Evolutionary conservation across 495 filamentous ascomycete genomes (phyloP).

Genomic region (Podospora pseudopauciseta): DNA sequence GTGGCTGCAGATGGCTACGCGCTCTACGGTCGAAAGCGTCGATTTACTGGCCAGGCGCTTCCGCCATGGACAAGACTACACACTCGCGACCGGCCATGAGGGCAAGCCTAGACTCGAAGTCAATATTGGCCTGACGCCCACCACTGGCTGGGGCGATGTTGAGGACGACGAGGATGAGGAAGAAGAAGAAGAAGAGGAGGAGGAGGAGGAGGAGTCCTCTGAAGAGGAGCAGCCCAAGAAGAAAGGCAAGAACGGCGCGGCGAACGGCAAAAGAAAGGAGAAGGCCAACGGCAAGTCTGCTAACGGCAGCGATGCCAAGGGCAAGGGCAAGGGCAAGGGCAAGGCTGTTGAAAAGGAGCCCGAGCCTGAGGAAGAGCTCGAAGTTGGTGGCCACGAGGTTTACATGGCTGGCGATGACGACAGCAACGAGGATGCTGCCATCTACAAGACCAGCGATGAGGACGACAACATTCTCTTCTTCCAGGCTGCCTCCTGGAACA

Average conservation of each 20-base stretch:
- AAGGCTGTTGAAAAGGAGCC: slow-evolving; percentile 26
- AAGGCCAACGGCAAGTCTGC: slow-evolving; percentile 38
- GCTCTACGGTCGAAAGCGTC: slow-evolving; percentile 59
- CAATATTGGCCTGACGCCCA: slow-evolving; percentile 78
- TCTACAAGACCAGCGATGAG: slow-evolving; percentile 77
- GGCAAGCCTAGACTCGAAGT: slow-evolving; percentile 82
- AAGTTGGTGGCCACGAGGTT: slow-evolving; percentile 82
- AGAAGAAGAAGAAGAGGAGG: slow-evolving; percentile 30
- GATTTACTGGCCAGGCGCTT: slow-evolving; percentile 78
- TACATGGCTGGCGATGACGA: slow-evolving; percentile 89
- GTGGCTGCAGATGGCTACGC: slow-evolving; percentile 81
- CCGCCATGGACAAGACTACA: slow-evolving; percentile 83
- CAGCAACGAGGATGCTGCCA: slow-evolving; percentile 70
- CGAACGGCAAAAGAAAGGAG: slow-evolving; percentile 45
- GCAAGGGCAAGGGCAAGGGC: slow-evolving; percentile 37
- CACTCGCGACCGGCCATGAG: slow-evolving; percentile 79
- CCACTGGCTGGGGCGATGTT: slow-evolving; percentile 74
- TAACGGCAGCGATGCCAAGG: slow-evolving; percentile 44
- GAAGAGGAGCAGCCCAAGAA: slow-evolving; percentile 27
- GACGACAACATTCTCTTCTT: slow-evolving; percentile 91
- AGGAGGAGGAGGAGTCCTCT: slow-evolving; percentile 31
- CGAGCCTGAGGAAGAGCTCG: slow-evolving; percentile 34
- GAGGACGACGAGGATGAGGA: slow-evolving; percentile 53
- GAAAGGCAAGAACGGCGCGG: slow-evolving; percentile 33
- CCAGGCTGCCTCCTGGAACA: slow-evolving; percentile 85